phyloP scores from a whole-genome alignment of 2,329 filamentous ascomycete species.

The Aspergillus vadensis region DNA sequence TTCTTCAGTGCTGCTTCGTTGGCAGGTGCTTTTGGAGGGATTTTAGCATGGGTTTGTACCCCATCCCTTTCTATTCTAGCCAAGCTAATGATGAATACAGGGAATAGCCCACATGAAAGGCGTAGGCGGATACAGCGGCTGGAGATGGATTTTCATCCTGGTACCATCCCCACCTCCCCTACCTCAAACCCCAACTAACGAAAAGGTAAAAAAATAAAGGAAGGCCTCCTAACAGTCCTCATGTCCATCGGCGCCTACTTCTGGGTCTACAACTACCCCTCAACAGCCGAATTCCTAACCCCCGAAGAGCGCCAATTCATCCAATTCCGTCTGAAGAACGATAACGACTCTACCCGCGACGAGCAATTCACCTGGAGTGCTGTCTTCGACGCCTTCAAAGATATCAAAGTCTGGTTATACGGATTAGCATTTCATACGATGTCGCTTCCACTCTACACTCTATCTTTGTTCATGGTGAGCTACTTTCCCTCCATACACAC shows the following conservation, averaged over 20 bases:
- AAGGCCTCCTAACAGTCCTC: conserved; percentile 71
- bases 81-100: conserved; percentile 14
- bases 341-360: conserved; percentile 69
- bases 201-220: conserved; percentile 40
- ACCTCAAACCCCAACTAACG: too few species aligned
- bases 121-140: conserved; percentile 53
- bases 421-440: conserved; percentile 72
- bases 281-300: conserved; percentile 44
- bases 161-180: conserved; percentile 12
- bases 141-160: conserved; percentile 69
- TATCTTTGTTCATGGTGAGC: conserved; percentile 40
- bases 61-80: too few species aligned
- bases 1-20: conserved; percentile 62
- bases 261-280: conserved; percentile 47
- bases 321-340: conserved; percentile 63
- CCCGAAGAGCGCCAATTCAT: conserved; percentile 60
- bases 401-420: conserved; percentile 74
- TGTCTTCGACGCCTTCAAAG: conserved; percentile 63
- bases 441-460: conserved; percentile 58
- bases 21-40: conserved; percentile 62
- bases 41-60: conserved; percentile 53
- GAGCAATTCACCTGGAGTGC: conserved; percentile 70
- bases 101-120: conserved; percentile 53
- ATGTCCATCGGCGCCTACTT: conserved; percentile 41
- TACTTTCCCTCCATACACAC: background rate